These are phyloP conservation scores for Bonnemaisonia californica DNA, from an alignment of 31 red algal genomes.

Conservation along the genomic window DNA sequence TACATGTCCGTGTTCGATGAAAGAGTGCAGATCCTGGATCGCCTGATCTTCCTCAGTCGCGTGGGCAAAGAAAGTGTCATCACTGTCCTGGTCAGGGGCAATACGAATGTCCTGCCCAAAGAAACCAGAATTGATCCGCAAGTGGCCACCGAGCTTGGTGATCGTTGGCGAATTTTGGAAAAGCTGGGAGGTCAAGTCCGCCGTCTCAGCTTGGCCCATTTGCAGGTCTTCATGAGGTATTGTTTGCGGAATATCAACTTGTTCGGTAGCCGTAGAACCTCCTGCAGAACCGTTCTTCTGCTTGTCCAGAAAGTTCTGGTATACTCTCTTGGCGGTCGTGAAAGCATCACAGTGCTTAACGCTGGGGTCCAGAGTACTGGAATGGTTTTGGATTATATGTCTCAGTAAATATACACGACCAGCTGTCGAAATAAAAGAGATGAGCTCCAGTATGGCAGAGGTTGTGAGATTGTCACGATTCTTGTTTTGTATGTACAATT, in stretches of 20 bases:
- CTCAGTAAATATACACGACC: conserved; percentile 39
- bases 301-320: conserved; percentile 13
- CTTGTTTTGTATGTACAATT: conserved; percentile 47
- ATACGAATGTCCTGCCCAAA: conserved; percentile 18
- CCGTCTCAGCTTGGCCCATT: not conserved
- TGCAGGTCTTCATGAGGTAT: not conserved
- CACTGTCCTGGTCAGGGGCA: conserved; percentile 3
- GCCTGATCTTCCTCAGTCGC: not conserved
- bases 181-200: not conserved
- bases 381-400: conserved; percentile 39
- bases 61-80: not conserved
- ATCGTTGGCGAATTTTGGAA: not conserved
- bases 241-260: not conserved
- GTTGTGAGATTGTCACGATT: conserved; percentile 52
- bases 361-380: conserved; percentile 30
- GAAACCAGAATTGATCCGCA: not conserved
- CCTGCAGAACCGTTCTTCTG: not conserved
- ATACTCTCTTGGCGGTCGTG: conserved; percentile 21
- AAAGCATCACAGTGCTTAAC: conserved; percentile 39
- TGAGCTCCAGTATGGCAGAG: conserved; percentile 63
- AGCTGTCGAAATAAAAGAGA: conserved; percentile 20
- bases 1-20: no score
- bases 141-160: not conserved
- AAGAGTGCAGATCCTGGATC: not conserved
- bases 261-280: no score